A percentile compares a stretch with the other conserved stretches of the same genome.
Evolutionary conservation across 345 rosid species (phyloP).

Genomic region (Viola odorata): DNA sequence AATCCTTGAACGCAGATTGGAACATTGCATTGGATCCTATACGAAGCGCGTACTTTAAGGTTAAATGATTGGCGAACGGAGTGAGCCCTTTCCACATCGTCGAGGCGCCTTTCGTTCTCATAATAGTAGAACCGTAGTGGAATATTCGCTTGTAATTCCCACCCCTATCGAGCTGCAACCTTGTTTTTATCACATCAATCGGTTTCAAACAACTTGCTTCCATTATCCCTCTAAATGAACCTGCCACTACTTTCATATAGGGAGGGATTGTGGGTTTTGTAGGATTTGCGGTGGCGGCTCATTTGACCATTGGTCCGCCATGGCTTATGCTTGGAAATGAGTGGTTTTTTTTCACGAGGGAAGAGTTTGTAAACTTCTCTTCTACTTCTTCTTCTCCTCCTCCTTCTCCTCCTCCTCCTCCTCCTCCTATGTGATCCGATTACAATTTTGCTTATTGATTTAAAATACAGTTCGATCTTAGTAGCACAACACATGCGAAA

Average conservation of each 20-base stretch:
- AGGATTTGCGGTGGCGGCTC: background rate
- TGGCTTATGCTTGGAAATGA: too few relatives aligned
- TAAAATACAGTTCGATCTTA: too few relatives aligned
- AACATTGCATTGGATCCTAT: constrained; percentile 90
- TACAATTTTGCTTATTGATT: too few relatives aligned
- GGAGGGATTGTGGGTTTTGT: constrained; percentile 57
- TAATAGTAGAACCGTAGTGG: constrained; percentile 74
- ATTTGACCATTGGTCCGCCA: background rate
- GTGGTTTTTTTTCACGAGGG: too few relatives aligned
- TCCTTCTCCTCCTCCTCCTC: too few relatives aligned
- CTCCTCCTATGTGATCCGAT: too few relatives aligned
- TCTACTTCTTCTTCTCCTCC: too few relatives aligned
- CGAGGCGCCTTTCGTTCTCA: constrained; percentile 62
- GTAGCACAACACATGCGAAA: too few relatives aligned
- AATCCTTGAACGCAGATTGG: constrained; percentile 73
- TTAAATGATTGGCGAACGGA: constrained; percentile 92
- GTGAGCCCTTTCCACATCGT: constrained; percentile 96
- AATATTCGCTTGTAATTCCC: constrained; percentile 69
- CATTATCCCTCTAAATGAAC: constrained; percentile 79
- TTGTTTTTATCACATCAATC: constrained; percentile 88
- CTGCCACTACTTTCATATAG: constrained; percentile 87
- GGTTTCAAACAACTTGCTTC: constrained; percentile 94
- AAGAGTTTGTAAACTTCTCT: too few relatives aligned
- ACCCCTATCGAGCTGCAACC: constrained; percentile 72
- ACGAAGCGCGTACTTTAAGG: constrained; percentile 78